A percentile compares a stretch with the other conserved stretches of the same genome.
Conservation (phyloP, 257 asterid genomes). For the Gentiana macrophylla region DNA sequence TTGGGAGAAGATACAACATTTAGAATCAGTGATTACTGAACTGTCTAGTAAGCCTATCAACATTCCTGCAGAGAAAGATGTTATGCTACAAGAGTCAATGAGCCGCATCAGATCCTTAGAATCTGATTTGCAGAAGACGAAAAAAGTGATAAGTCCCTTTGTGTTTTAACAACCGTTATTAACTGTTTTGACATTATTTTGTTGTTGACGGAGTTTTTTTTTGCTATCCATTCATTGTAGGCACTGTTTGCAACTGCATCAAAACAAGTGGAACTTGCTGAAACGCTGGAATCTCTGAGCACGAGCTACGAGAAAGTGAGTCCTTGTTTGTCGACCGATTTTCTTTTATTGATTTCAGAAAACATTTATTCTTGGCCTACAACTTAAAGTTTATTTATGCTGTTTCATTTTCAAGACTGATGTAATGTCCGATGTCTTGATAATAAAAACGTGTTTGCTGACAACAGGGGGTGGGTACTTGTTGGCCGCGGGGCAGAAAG, state of each 20-base stretch:
- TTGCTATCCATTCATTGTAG: conserved; percentile 22
- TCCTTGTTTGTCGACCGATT: conserved; percentile 4
- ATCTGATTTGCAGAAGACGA: conserved; percentile 78
- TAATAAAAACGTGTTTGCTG: conserved; percentile 4
- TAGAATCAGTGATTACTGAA: conserved; percentile 63
- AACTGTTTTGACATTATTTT: neutral
- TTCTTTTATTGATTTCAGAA: neutral
- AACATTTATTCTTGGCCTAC: neutral
- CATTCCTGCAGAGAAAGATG: conserved; percentile 84
- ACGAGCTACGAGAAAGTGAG: conserved; percentile 47
- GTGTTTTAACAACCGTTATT: neutral
- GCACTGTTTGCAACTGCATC: conserved; percentile 80
- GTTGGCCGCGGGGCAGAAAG: conserved; percentile 59
- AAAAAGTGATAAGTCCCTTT: conserved; percentile 32
- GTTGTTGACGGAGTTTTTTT: conserved; percentile 1
- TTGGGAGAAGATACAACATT: conserved; percentile 70
- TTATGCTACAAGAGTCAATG: conserved; percentile 71
- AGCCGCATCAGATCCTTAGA: conserved; percentile 82
- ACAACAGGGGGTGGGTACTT: conserved; percentile 41
- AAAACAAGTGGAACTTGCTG: conserved; percentile 83
- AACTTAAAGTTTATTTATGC: neutral
- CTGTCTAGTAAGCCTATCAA: conserved; percentile 59
- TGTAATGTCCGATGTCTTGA: neutral
- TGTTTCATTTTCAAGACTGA: neutral
- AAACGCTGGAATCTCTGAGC: conserved; percentile 65